Evolutionary conservation across 2,329 filamentous ascomycete species (phyloP), one percentile per base, ranked within the genome.

Genomic region (Escovopsis sp.): DNA sequence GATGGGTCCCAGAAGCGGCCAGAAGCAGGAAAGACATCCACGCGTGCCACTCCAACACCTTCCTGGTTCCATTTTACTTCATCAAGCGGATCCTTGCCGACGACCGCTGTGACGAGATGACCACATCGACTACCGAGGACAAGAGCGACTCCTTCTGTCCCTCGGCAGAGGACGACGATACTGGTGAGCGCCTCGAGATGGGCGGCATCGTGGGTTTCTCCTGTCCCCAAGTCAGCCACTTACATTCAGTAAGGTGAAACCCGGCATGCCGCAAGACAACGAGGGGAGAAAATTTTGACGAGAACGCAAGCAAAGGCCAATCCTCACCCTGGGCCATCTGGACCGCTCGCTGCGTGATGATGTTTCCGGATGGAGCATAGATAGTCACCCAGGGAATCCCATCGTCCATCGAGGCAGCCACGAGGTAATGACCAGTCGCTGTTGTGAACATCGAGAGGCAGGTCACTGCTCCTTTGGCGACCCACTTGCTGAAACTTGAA

Each of bases 121-220:
- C 74, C 74, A 43, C 68, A 69, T 41, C 71, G 64, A 26, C 70
- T 74, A 8, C 73, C 73, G 8, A 64, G 51, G 4, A 67, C 51
- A 2, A 75, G 40, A 12, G 60, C 52, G 0, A 56, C 50, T 6
- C 51, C 53, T 11, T 53, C 45, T 2, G 41, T 36, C 3, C 47
- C 48, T 41, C 61, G 54, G 3, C 53, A 50, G 7, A 64, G 49
- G 35, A 53, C 46, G 28, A 60, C 59, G 33, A 75, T 60, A 42
- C 67, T 72, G 8, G 66, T 73, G 18, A 73, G 54, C 1, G 69
- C 58, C 43, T 72, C 68, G 12, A 53, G 46, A 4, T 36, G 41
- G 12, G 10, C 7, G 12, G 15, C 8, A 15, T 6, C 32, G 6
- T 23, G 41, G 26, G 30, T 11, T 12, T 18, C 38, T 37, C 23